Base-by-base conservation (phyloP, 805 yeast genomes). In the Starmerella gropengiesseri region DNA sequence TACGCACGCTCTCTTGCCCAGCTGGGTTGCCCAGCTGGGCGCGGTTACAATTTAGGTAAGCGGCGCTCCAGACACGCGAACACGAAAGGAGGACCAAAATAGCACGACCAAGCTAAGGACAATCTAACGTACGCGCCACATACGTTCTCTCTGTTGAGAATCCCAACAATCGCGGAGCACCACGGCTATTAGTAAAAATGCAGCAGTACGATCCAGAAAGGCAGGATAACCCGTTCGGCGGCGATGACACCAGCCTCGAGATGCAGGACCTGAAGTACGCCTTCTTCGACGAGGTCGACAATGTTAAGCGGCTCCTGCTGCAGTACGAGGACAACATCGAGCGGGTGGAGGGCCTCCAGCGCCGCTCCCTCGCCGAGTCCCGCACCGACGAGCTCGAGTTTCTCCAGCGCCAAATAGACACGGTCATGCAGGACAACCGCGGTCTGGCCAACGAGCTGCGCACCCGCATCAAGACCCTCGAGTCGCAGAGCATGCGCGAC, bases 361-460 rank as follows among this genome's bases (percentile, higher is more conserved):
- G 71, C 55, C 74, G 77, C 53, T 67, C 85, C 36, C 65, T 84
- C 57, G 77, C 75, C 50, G 91, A 82, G 49, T 75, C 81, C 48
- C 77, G 78, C 53, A 75, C 74, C 49, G 80, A 77, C 43, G 77
- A 76, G 55, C 79, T 79, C 55, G 74, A 73, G 46, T 72, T 74
- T 55, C 67, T 77, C 44, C 78, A 85, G 62, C 71, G 73, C 49
- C 84, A 83, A 60, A 70, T 89, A 46, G 95, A 87, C 57, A 67
- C 74, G 47, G 69, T 82, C 43, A 77, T 78, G 38, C 67, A 79
- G 37, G 91, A 85, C 60, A 81, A 94, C 5, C 73, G 81, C 31
- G 74, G 82, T 42, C 70, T 85, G 55, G 93, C 89, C 58, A 69
- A 71, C 48, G 70, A 73, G 44, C 74, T 91, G 60, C 86, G 84